phyloP scores from a whole-genome alignment of 192 early-diverging fungal genomes.

The Podila verticillata region DNA sequence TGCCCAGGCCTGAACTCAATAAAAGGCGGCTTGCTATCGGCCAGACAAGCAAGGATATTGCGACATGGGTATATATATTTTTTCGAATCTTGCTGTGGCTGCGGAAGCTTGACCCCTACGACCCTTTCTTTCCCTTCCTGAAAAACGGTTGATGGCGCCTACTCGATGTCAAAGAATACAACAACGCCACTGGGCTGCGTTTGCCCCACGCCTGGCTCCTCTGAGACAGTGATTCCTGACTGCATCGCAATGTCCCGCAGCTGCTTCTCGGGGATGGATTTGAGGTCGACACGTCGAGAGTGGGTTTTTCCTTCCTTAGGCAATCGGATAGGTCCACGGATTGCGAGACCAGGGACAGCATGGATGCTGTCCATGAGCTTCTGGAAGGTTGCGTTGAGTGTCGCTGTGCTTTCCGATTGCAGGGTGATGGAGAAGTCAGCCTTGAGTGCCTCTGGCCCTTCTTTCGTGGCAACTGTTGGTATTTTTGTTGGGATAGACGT shows the following conservation, averaged over 20 bases:
- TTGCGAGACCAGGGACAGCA: slow-evolving; percentile 16
- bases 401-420: slow-evolving; percentile 35
- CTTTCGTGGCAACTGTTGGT: background rate
- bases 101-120: background rate
- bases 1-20: too few species aligned
- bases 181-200: slow-evolving; percentile 25
- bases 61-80: too few species aligned
- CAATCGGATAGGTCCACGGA: slow-evolving; percentile 38
- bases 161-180: slow-evolving; percentile 46
- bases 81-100: background rate
- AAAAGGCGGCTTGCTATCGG: too few species aligned
- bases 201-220: slow-evolving; percentile 16
- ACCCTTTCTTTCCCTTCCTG: background rate
- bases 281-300: slow-evolving; percentile 37
- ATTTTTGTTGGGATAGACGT: background rate
- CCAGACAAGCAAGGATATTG: too few species aligned
- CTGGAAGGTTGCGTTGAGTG: slow-evolving; percentile 29
- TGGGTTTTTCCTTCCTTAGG: slow-evolving; percentile 45
- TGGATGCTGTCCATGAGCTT: slow-evolving; percentile 43
- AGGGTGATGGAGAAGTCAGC: slow-evolving; percentile 47
- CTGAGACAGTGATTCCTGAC: slow-evolving; percentile 23
- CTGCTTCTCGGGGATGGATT: slow-evolving; percentile 29
- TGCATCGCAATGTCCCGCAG: slow-evolving; percentile 18
- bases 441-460: background rate
- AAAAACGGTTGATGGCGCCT: background rate